Conservation (phyloP, 768 basidiomycete genomes). For the Tylopilus vinaceipallidus region DNA sequence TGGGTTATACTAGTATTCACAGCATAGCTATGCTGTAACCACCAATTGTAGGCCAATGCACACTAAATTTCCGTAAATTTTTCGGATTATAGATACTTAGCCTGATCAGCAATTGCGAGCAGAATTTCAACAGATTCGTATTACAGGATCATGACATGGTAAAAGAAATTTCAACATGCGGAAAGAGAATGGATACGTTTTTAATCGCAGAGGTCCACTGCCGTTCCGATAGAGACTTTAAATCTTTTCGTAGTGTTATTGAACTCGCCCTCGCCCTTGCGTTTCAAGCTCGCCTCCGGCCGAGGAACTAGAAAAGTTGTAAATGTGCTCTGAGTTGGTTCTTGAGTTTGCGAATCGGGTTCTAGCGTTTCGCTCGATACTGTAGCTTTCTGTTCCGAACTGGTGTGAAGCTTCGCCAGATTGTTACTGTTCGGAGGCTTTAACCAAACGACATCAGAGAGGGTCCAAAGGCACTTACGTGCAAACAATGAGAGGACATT, state of each 20-base stretch:
- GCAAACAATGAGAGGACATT: conserved; percentile 9
- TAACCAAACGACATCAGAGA: not conserved
- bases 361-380: conserved; percentile 4
- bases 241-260: conserved; percentile 47
- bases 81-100: too few relatives aligned
- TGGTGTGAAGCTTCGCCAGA: not conserved
- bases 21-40: too few relatives aligned
- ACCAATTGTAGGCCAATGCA: too few relatives aligned
- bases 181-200: not conserved
- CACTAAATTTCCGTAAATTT: too few relatives aligned
- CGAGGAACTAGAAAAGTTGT: conserved; percentile 13
- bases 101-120: not conserved
- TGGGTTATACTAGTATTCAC: too few relatives aligned
- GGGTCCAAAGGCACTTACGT: conserved; percentile 8
- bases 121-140: not conserved
- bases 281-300: conserved; percentile 32
- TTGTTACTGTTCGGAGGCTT: conserved; percentile 3
- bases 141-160: not conserved
- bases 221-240: conserved; percentile 69
- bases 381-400: not conserved
- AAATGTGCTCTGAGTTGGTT: conserved; percentile 34
- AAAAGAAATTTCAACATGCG: not conserved
- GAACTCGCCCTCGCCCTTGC: conserved; percentile 25
- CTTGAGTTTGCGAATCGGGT: conserved; percentile 40
- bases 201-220: conserved; percentile 75